Conservation (phyloP, 768 basidiomycete species). For the Strobilomyces dryophilus region DNA sequence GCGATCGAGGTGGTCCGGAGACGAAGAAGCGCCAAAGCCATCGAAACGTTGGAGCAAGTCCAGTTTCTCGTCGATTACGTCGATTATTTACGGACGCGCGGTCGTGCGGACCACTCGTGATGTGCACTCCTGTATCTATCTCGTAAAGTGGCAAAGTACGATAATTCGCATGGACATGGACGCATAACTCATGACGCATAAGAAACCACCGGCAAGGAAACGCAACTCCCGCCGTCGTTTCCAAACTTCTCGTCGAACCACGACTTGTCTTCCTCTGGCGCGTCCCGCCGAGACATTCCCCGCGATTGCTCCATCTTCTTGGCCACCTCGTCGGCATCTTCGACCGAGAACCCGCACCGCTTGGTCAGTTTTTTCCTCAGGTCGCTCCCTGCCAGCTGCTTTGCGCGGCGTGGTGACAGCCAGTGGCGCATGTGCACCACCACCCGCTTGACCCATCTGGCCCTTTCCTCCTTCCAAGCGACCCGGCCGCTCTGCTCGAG, state of each 20-base stretch:
- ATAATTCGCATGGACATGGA: neutral
- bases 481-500: slow-evolving; percentile 12
- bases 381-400: slow-evolving; percentile 6
- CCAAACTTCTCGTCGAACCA: slow-evolving; percentile 21
- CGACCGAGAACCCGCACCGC: slow-evolving; percentile 20
- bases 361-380: slow-evolving; percentile 21
- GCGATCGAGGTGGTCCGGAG: slow-evolving; percentile 70
- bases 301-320: slow-evolving; percentile 17
- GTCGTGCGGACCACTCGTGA: neutral
- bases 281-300: neutral
- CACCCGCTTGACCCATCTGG: slow-evolving; percentile 24
- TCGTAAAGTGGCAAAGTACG: neutral
- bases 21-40: slow-evolving; percentile 81
- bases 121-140: too few relatives aligned
- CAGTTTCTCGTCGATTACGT: slow-evolving; percentile 76
- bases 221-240: slow-evolving; percentile 4
- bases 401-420: slow-evolving; percentile 17
- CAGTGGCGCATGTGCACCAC: slow-evolving; percentile 23
- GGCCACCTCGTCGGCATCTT: slow-evolving; percentile 18
- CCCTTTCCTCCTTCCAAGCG: slow-evolving; percentile 24
- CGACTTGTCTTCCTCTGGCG: slow-evolving; percentile 10
- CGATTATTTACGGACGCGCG: slow-evolving; percentile 44
- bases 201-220: slow-evolving; percentile 12
- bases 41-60: slow-evolving; percentile 95
- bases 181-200: neutral